Percentiles rank a stretch among this genome's conserved stretches.
Evolutionary conservation across 306 rosid species (phyloP).

Genomic region (Begonia loranthoides): DNA sequence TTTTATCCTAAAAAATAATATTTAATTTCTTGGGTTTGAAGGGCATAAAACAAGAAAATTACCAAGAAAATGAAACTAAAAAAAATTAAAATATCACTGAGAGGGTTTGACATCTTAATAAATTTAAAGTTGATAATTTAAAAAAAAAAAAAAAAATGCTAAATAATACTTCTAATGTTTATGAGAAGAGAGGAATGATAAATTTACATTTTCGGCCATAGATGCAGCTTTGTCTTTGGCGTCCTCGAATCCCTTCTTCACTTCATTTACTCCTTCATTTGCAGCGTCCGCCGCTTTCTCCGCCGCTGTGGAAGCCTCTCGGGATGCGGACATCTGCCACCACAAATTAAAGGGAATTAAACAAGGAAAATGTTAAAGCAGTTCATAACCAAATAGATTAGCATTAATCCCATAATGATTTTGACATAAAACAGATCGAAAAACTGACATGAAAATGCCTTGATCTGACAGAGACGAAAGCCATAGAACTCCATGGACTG

Average conservation of each 20-base stretch:
- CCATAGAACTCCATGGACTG: conserved; percentile 7
- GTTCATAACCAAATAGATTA: too few species aligned
- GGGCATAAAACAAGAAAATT: too few species aligned
- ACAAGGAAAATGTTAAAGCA: too few species aligned
- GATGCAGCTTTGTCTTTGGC: conserved; percentile 30
- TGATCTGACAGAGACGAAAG: conserved; percentile 3
- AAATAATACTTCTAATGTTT: not conserved
- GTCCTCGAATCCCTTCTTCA: conserved; percentile 19
- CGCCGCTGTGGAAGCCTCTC: conserved; percentile 14
- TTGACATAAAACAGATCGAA: too few species aligned
- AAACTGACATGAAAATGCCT: not conserved
- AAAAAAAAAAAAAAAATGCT: not conserved
- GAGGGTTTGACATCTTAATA: too few species aligned
- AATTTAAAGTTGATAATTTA: conserved; percentile 2
- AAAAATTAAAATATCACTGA: too few species aligned
- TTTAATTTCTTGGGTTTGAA: too few species aligned
- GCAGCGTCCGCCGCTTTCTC: conserved; percentile 17
- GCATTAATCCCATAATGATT: too few species aligned
- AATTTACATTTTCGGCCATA: conserved; percentile 28
- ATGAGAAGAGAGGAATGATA: not conserved
- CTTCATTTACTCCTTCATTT: conserved; percentile 27
- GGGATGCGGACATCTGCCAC: not conserved
- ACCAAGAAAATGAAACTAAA: too few species aligned
- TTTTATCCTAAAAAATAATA: too few species aligned
- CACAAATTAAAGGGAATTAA: too few species aligned